These are phyloP conservation scores for Triticum aestivum DNA, from an alignment of 176 grass and related monocot genomes.

Conservation along the genomic window DNA sequence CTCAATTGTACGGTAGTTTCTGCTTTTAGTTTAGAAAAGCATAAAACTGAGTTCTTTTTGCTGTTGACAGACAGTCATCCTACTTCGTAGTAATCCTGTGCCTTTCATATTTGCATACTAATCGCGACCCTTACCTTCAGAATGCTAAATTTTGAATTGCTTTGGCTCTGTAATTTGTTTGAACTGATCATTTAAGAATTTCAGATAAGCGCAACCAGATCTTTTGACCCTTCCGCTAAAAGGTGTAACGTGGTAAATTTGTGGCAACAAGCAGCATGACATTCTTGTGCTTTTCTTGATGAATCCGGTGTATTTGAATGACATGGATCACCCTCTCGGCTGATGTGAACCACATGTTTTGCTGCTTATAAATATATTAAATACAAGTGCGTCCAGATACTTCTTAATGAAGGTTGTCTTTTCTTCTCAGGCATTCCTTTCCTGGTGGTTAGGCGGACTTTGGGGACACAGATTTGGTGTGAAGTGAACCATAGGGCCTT, in stretches of 20 bases:
- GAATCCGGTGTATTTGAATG: background rate
- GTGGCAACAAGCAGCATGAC: background rate
- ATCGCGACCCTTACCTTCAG: background rate
- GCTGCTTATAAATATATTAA: background rate
- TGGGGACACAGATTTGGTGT: conserved; percentile 35
- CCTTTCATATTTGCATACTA: background rate
- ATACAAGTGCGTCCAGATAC: background rate
- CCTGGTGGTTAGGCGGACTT: conserved; percentile 13
- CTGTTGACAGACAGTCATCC: background rate
- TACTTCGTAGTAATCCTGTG: background rate
- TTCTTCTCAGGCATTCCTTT: conserved; percentile 39
- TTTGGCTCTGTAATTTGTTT: background rate
- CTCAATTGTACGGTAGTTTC: background rate
- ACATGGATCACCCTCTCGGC: background rate
- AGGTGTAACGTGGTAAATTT: background rate
- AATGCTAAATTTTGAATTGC: background rate
- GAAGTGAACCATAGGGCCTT: conserved; percentile 8
- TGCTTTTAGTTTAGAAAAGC: background rate
- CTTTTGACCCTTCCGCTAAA: background rate
- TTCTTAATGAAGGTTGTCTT: conserved; percentile 13
- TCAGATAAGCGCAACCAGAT: background rate
- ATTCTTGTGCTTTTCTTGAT: background rate
- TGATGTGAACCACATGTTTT: background rate
- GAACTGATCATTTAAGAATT: background rate
- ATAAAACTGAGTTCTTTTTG: background rate